Base-by-base conservation (phyloP, 148 eudicot species). In the Rhododendron williamsianum region DNA sequence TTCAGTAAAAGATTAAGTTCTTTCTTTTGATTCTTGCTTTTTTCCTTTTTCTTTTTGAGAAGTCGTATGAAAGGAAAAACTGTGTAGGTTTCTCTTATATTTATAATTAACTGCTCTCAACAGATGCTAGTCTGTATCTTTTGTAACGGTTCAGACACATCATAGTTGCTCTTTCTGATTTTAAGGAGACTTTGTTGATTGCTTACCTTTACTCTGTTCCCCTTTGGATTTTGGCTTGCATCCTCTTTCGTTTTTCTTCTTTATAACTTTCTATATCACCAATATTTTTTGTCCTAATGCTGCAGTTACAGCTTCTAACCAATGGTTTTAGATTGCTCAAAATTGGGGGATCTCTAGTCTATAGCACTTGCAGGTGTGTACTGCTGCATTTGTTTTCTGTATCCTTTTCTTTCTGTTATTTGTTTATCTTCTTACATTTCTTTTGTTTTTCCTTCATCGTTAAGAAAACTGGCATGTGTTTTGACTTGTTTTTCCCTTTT, bases 301-400 rank as follows among this genome's bases (percentile, higher is more conserved):
- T 90, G 90, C 94, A 97, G 99, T 92, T 95, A 23, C 94, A 90
- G 78, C 96, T 97, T 85, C 88, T 97, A 86, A 89, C 91, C 56
- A 97, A 97, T 88, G 99, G 99, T 82, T 97, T 95, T 82, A 92
- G 94, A 89, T 84, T 97, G 87, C 93, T 97, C 9, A 97, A 90
- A 93, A 94, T 87, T 83, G 98, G 98, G 67, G 99, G 99, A 77
- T 89, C 79, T 36, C 98, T 97, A 81, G 90, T 97, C 83, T 97
- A 97, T 91, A 97, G 99, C 89, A 97, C 99, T 58, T 97, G 99
- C 98, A 97, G 99, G 99, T 95, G 76, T 45, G 3, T 30, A 38
- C 16, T 33, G 5, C 19, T 63, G 80, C 67, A 56, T 76, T 36
- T 72, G 12, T 84, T 46, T 83, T 18, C 30, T 30, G 8, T 49